Base-by-base conservation (phyloP, 106 monocot genomes). In the Gastrodia elata region DNA sequence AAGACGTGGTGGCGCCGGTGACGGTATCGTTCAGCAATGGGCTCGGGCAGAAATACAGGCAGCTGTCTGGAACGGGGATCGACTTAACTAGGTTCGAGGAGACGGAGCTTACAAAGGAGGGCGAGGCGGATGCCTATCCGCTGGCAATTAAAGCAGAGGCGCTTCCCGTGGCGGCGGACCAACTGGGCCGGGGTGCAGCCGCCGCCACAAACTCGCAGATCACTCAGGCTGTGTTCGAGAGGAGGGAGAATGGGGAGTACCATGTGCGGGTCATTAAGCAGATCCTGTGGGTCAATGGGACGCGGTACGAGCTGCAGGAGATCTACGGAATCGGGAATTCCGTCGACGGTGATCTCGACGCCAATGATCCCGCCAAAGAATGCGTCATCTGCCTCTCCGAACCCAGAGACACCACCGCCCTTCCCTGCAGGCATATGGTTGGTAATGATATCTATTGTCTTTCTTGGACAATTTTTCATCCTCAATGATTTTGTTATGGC, bases 401-500 rank as follows among this genome's bases (percentile, higher is more conserved):
- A 73, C 85, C 87, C 68, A 76, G 87, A 20, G 87, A 91, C 73
- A 87, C 91, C 6, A 79, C 91, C 38, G 87, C 85, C 36, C 81
- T 91, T 46, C 91, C 91, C 38, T 91, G 91, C 81, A 67, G 87
- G 39, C 87, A 91, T 72, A 85, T 91, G 91, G 91, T 91, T 91
- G 91, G 91, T 91, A 73, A 80, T 64, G 42, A 6, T 8, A n/a
- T n/a, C n/a, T n/a, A n/a, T n/a, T n/a, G n/a, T n/a, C n/a, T n/a
- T 49, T 33, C 18, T 33, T 72, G 3, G 49, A 72, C 24, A 1
- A 16, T 5, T 14, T 13, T 25, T 24, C 25, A 10, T 30, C 37
- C 18, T 61, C 13, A 10, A 14, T 32, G 30, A 61, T 61, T n/a
- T n/a, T n/a, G n/a, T n/a, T n/a, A 30, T 11, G 20, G 3, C 32